Conservation (phyloP, 106 monocot genomes). For the Dactylorhiza incarnata region DNA sequence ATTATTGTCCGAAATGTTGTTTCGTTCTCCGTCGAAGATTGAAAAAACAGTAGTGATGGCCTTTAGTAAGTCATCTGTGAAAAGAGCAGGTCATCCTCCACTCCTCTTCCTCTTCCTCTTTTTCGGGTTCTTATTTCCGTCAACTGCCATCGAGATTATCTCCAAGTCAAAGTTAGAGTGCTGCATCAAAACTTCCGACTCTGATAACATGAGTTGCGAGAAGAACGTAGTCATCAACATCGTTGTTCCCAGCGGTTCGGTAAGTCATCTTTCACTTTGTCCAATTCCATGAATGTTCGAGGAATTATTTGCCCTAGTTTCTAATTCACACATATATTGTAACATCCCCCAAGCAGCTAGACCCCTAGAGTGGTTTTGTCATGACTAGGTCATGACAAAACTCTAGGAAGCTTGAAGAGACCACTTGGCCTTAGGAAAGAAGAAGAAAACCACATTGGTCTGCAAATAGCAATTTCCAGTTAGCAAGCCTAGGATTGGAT, state of each 20-base stretch:
- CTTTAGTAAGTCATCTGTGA: background rate
- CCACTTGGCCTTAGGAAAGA: too few relatives aligned
- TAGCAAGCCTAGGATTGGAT: too few relatives aligned
- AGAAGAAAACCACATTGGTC: too few relatives aligned
- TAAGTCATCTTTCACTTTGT: conserved; percentile 10
- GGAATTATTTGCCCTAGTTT: conserved; percentile 1
- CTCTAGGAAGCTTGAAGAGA: too few relatives aligned
- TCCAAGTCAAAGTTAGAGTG: conserved; percentile 76
- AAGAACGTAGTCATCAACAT: conserved; percentile 80
- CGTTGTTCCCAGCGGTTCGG: conserved; percentile 90
- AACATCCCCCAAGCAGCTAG: too few relatives aligned
- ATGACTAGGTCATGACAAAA: too few relatives aligned
- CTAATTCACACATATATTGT: background rate
- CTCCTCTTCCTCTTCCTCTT: conserved; percentile 2
- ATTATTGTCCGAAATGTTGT: too few relatives aligned
- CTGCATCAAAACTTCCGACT: conserved; percentile 44
- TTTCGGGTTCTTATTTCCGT: background rate
- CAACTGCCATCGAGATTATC: conserved; percentile 50
- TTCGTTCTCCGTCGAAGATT: too few relatives aligned
- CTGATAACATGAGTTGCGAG: conserved; percentile 51
- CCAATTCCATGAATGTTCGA: background rate
- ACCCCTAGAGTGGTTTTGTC: too few relatives aligned
- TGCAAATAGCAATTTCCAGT: too few relatives aligned
- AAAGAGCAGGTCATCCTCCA: background rate
- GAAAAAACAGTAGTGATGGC: background rate